A percentile compares a stretch with the other conserved stretches of the same genome.
Conservation (phyloP, 2,329 filamentous ascomycete genomes). For the Colletotrichum costaricense region DNA sequence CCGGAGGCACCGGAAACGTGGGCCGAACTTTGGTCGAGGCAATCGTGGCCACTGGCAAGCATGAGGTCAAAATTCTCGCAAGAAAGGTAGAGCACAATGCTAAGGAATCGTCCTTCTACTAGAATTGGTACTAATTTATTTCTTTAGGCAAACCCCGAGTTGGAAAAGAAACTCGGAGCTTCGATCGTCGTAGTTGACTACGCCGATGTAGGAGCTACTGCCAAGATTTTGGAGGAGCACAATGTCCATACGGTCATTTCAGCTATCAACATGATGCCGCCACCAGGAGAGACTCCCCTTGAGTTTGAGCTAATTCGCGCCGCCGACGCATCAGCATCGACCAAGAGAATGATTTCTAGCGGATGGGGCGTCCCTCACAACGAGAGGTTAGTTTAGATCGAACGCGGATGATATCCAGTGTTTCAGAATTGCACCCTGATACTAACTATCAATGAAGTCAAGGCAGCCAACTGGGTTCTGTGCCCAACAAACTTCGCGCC, state of each 20-base stretch:
- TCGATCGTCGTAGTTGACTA: slow-evolving; percentile 45
- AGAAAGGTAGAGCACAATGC: slow-evolving; percentile 46
- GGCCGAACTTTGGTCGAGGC: slow-evolving; percentile 59
- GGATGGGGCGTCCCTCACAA: slow-evolving; percentile 51
- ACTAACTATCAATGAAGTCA: slow-evolving; percentile 3
- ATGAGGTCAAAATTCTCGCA: slow-evolving; percentile 53
- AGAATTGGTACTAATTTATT: background rate
- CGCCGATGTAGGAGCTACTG: slow-evolving; percentile 37
- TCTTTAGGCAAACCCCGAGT: slow-evolving; percentile 34
- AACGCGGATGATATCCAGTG: background rate
- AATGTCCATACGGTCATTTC: slow-evolving; percentile 58
- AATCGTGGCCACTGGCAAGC: slow-evolving; percentile 46
- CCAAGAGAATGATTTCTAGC: slow-evolving; percentile 55
- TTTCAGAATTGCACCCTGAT: too few relatives aligned
- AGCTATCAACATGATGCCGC: slow-evolving; percentile 47
- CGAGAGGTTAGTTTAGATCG: slow-evolving; percentile 40
- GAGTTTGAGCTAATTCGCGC: slow-evolving; percentile 58
- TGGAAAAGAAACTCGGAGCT: slow-evolving; percentile 39
- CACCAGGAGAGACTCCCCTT: slow-evolving; percentile 38
- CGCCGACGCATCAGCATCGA: slow-evolving; percentile 49
- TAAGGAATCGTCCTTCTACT: too few relatives aligned
- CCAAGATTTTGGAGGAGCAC: slow-evolving; percentile 45
- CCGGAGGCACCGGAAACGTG: slow-evolving; percentile 58
- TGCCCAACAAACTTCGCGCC: slow-evolving; percentile 23
- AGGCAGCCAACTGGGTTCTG: slow-evolving; percentile 10